Base-by-base conservation (phyloP, 2,329 filamentous ascomycete species). In the Ramularia collo-cygni region DNA sequence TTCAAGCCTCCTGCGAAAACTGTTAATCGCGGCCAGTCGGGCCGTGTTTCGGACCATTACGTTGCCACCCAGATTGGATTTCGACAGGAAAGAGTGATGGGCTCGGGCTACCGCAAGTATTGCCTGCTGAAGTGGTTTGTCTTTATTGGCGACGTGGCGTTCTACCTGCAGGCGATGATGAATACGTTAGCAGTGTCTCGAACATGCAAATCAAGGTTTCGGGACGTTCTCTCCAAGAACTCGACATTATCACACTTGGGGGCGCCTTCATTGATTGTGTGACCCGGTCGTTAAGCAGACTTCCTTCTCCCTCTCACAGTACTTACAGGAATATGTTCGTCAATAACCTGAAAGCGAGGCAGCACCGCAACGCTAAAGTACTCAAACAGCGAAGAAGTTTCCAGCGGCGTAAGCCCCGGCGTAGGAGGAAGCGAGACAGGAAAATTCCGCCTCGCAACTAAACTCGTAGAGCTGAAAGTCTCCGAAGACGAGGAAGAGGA, bases 281-380 rank as follows among this genome's bases (percentile, higher is more conserved):
- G n/a, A n/a, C n/a, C n/a, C n/a, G n/a, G n/a, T n/a, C n/a, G n/a
- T n/a, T n/a, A n/a, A n/a, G n/a, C n/a, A n/a, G n/a, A n/a, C n/a
- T n/a, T n/a, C n/a, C n/a, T n/a, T n/a, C n/a, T n/a, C n/a, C n/a
- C n/a, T n/a, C 12, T 31, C 27, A 13, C 36, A 34, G 30, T 48
- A n/a, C n/a, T 43, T 5, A 42, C 36, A 5, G 39, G 33, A 6
- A 48, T 15, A n/a, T 35, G 28, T 7, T 37, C 39, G 18, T 44
- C 45, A 5, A 38, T 28, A 13, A 47, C 35, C n/a, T 38, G 34
- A 37, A 46, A 48, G n/a, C 46, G 43, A 3, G 46, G 46, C 10
- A 48, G 30, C 7, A 48, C 40, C 13, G 41, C 40, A 28, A 42
- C 39, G 19, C 33, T 28, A 33, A 48, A 48, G 35, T 48, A 46